A percentile compares a stretch with the other conserved stretches of the same genome.
phyloP scores from a whole-genome alignment of 257 asterid genomes.

The Nicotiana sylvestris region DNA sequence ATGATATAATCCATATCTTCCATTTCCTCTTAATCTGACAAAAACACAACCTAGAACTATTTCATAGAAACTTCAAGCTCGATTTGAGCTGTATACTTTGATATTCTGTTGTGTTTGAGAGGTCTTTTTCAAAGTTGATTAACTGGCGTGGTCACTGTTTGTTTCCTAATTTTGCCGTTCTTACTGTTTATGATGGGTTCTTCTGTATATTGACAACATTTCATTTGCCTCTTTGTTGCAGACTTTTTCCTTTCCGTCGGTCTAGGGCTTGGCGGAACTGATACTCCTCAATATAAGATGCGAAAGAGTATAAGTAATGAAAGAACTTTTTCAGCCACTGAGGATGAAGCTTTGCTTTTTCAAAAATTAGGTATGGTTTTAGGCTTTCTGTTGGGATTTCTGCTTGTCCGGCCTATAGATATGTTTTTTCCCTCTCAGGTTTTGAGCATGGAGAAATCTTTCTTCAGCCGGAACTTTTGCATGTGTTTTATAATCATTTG shows the following conservation, averaged over 20 bases:
- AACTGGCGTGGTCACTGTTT: not conserved
- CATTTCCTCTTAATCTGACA: not conserved
- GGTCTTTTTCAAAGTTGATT: not conserved
- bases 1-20: constrained; percentile 13
- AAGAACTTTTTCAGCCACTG: constrained; percentile 89
- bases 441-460: not conserved
- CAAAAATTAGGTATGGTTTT: constrained; percentile 62
- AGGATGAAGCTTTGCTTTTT: constrained; percentile 48
- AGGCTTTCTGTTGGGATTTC: not conserved
- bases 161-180: not conserved
- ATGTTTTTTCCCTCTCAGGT: not conserved
- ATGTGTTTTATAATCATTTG: not conserved
- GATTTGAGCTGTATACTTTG: not conserved
- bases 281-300: constrained; percentile 52
- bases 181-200: not conserved
- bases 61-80: not conserved
- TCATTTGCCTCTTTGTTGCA: constrained; percentile 33
- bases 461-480: not conserved
- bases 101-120: constrained; percentile 1
- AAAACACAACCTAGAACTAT: not conserved
- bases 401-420: not conserved
- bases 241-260: constrained; percentile 89
- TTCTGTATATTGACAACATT: not conserved
- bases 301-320: constrained; percentile 89
- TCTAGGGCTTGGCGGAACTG: constrained; percentile 89